phyloP scores from a whole-genome alignment of 1,139 yeast species.

The Sugiyamaella pinicola region DNA sequence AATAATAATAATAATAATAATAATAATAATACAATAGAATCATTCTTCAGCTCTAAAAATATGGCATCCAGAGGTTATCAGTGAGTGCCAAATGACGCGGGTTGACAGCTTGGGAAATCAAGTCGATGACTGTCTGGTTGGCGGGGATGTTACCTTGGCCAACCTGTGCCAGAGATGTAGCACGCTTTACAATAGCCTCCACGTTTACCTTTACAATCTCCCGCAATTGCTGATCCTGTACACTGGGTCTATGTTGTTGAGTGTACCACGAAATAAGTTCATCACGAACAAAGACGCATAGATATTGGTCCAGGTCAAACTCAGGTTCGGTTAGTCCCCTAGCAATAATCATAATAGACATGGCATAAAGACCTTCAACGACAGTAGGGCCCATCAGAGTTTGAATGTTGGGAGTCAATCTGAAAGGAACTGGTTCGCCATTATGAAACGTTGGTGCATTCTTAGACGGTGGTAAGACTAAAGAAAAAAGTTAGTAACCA shows the following conservation, averaged over 20 bases:
- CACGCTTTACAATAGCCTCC: conserved; percentile 74
- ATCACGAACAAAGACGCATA: conserved; percentile 91
- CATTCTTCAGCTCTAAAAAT: conserved; percentile 49
- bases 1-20: too few relatives aligned
- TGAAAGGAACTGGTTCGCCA: conserved; percentile 94
- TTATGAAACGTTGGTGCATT: conserved; percentile 89
- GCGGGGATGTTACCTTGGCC: conserved; percentile 77
- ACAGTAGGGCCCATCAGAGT: conserved; percentile 91
- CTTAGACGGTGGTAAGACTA: conserved; percentile 49
- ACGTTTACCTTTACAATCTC: conserved; percentile 90
- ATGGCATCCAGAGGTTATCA: conserved; percentile 96
- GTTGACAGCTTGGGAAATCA: conserved; percentile 93
- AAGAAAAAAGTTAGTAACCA: conserved; percentile 13
- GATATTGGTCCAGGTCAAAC: conserved; percentile 71
- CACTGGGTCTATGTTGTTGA: conserved; percentile 65
- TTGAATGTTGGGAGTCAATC: conserved; percentile 94
- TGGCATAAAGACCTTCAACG: conserved; percentile 87
- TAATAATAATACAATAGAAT: conserved; percentile 1
- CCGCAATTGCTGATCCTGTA: conserved; percentile 76
- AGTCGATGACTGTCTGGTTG: conserved; percentile 89
- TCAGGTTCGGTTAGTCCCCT: conserved; percentile 89
- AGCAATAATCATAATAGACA: conserved; percentile 81
- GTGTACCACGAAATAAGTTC: conserved; percentile 94
- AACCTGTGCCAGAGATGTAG: conserved; percentile 67
- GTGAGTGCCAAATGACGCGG: conserved; percentile 93